Evolutionary conservation across 768 basidiomycete genomes (phyloP).

Genomic region (Sutorius australiensis): DNA sequence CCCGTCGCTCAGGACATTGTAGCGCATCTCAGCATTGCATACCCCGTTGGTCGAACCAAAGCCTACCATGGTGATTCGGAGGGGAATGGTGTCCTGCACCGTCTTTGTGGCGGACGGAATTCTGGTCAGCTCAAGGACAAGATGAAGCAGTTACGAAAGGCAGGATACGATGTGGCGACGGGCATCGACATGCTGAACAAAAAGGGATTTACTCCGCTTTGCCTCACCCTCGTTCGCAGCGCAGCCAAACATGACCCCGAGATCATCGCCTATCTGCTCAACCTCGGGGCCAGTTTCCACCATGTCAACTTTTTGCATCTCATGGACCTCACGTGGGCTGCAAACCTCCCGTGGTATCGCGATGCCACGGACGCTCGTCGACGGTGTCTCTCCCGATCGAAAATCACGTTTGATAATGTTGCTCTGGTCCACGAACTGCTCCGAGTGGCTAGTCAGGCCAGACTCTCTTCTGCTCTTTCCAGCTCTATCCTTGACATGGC

Average conservation of each 20-base stretch:
- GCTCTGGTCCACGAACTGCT: not conserved
- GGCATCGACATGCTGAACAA: not conserved
- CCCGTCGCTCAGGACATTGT: not conserved
- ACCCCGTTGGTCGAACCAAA: not conserved
- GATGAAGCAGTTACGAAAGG: not conserved
- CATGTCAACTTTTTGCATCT: not conserved
- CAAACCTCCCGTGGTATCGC: not conserved
- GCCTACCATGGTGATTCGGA: not conserved
- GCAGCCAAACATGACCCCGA: not conserved
- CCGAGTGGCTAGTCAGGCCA: not conserved
- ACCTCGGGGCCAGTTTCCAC: not conserved
- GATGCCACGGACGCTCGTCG: not conserved
- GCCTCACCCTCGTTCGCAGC: not conserved
- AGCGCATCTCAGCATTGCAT: not conserved
- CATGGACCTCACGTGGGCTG: not conserved
- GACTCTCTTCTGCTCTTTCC: not conserved
- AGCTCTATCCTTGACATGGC: not conserved
- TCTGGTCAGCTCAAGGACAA: not conserved
- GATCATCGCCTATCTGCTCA: not conserved
- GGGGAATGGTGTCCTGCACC: not conserved
- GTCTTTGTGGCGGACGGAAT: not conserved
- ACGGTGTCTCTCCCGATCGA: not conserved
- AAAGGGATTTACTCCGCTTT: not conserved
- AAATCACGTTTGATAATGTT: not conserved
- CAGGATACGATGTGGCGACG: not conserved